Percentiles rank a stretch among this genome's conserved stretches.
phyloP scores from a whole-genome alignment of 2,329 filamentous ascomycete genomes.

The Penicillium sp. region DNA sequence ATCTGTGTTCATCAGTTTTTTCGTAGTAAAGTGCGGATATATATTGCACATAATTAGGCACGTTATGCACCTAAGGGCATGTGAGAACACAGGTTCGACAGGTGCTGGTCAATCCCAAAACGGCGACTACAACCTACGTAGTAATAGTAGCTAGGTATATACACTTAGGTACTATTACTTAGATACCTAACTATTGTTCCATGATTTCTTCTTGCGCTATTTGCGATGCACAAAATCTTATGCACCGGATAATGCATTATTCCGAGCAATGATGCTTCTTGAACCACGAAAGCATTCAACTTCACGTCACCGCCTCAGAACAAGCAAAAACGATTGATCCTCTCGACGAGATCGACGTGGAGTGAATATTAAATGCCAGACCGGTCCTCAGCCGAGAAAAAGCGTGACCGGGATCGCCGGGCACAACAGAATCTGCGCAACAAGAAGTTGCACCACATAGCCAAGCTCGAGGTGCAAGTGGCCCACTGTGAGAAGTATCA shows the following conservation, averaged over 20 bases:
- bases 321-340: not conserved
- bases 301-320: not conserved
- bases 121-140: too few species aligned
- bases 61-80: too few species aligned
- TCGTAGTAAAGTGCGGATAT: too few species aligned
- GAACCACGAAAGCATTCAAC: not conserved
- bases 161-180: too few species aligned
- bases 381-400: slow-evolving; percentile 18
- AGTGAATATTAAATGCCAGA: slow-evolving; percentile 5
- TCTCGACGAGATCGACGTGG: not conserved
- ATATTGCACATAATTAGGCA: too few species aligned
- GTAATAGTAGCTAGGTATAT: too few species aligned
- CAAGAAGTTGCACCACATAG: slow-evolving; percentile 25
- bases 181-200: too few species aligned
- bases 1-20: too few species aligned
- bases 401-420: slow-evolving; percentile 32
- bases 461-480: slow-evolving; percentile 26
- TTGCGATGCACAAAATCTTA: not conserved
- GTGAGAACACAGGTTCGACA: too few species aligned
- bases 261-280: not conserved
- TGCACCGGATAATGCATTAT: not conserved
- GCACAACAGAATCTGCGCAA: slow-evolving; percentile 32
- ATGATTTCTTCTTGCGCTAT: too few species aligned
- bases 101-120: too few species aligned
- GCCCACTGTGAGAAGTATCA: slow-evolving; percentile 31